Evolutionary conservation across 2,329 filamentous ascomycete species (phyloP).

Genomic region (Cercospora sp.): DNA sequence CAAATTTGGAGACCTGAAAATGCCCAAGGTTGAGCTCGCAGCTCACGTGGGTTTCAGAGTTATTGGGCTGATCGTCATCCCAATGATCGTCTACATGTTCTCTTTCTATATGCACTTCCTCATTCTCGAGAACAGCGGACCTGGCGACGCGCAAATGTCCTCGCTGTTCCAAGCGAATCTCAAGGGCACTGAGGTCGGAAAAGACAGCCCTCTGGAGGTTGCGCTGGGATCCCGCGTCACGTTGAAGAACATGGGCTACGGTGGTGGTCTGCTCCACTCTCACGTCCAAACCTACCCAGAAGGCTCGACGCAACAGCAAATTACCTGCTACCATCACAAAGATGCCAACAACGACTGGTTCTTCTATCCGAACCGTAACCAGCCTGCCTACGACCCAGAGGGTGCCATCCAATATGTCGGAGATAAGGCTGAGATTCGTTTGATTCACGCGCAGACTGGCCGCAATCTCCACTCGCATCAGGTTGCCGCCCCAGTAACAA

Average conservation of each 20-base stretch:
- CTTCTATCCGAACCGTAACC: conserved; percentile 87
- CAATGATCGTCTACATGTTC: conserved; percentile 88
- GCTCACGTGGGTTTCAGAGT: conserved; percentile 80
- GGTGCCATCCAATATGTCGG: conserved; percentile 71
- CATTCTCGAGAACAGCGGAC: conserved; percentile 88
- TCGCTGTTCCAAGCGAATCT: conserved; percentile 98
- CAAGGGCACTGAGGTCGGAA: conserved; percentile 87
- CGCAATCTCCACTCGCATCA: conserved; percentile 96
- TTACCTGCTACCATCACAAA: conserved; percentile 99
- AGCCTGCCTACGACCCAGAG: conserved; percentile 71
- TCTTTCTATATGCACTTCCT: conserved; percentile 95
- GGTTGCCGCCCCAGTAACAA: conserved; percentile 83
- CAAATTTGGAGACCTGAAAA: conserved; percentile 92
- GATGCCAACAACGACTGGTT: conserved; percentile 99
- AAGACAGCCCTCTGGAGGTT: conserved; percentile 89
- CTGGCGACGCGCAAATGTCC: conserved; percentile 99
- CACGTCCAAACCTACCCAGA: conserved; percentile 96
- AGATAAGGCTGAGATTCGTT: conserved; percentile 75
- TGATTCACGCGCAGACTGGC: conserved; percentile 93
- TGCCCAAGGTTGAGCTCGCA: conserved; percentile 74
- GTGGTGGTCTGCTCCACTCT: conserved; percentile 91
- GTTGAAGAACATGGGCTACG: conserved; percentile 99
- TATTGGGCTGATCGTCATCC: conserved; percentile 83
- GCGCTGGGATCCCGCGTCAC: conserved; percentile 87
- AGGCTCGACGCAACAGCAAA: conserved; percentile 89